phyloP scores from a whole-genome alignment of 371 early-diverging fungal species.

The Rhizopus microsporus region DNA sequence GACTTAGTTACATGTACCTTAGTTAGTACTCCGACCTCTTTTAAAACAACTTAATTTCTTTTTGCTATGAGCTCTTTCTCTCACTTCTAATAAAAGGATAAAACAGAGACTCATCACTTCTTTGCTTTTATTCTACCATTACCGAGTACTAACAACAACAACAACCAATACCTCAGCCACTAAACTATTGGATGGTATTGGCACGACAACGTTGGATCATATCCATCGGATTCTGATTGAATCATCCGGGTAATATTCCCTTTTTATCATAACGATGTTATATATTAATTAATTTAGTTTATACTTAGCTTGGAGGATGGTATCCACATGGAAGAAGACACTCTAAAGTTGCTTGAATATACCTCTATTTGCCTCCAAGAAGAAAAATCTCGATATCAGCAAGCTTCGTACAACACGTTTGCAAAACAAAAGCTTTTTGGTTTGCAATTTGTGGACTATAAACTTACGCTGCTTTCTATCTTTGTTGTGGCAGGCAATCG shows the following conservation, averaged over 20 bases:
- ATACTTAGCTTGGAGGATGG: conserved; percentile 4
- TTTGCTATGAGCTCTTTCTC: too few relatives aligned
- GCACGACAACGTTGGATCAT: background rate
- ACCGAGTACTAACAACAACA: too few relatives aligned
- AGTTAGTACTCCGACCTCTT: too few relatives aligned
- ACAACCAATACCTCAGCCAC: too few relatives aligned
- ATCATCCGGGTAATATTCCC: conserved; percentile 1
- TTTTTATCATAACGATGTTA: too few relatives aligned
- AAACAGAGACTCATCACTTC: too few relatives aligned
- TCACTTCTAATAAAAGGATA: too few relatives aligned
- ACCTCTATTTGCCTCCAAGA: conserved; percentile 13
- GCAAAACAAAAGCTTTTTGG: conserved; percentile 15
- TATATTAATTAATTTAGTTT: too few relatives aligned
- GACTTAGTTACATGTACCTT: too few relatives aligned
- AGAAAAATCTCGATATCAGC: conserved; percentile 19
- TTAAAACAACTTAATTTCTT: too few relatives aligned
- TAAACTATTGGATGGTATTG: conserved; percentile 1
- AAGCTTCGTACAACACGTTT: conserved; percentile 16
- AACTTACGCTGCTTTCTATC: conserved; percentile 14
- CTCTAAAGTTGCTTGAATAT: conserved; percentile 23
- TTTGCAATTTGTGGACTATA: conserved; percentile 15
- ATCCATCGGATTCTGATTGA: background rate
- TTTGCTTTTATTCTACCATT: too few relatives aligned
- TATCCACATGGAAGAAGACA: conserved; percentile 19
- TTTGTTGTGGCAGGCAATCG: background rate